Conservation (phyloP, 192 early-diverging fungal species). For the Haplosporangium gracile region DNA sequence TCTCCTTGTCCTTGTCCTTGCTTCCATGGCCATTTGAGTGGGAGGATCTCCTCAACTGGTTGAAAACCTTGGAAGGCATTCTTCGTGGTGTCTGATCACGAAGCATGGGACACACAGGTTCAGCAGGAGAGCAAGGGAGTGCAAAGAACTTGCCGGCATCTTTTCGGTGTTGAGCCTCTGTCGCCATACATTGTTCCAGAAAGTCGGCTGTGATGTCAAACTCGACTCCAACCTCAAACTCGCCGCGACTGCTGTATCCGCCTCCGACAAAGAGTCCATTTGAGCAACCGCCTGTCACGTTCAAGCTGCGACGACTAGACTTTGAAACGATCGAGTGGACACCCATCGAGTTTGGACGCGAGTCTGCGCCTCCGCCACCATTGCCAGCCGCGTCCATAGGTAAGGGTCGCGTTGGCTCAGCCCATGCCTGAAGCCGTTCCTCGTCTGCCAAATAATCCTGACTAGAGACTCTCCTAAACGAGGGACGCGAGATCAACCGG, state of each 20-base stretch:
- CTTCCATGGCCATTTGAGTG: not conserved
- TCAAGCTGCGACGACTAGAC: conserved; percentile 45
- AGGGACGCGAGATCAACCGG: conserved; percentile 26
- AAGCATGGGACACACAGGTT: not conserved
- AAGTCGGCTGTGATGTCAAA: conserved; percentile 48
- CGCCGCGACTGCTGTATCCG: conserved; percentile 44
- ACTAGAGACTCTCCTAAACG: conserved; percentile 21
- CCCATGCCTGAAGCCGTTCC: conserved; percentile 20
- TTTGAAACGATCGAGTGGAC: conserved; percentile 41
- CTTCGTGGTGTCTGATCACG: not conserved
- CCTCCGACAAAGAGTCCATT: conserved; percentile 19
- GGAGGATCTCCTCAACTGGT: conserved; percentile 8
- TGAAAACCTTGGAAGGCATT: conserved; percentile 17
- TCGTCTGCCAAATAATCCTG: conserved; percentile 32
- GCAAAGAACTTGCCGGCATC: conserved; percentile 54
- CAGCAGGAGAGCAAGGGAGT: conserved; percentile 23
- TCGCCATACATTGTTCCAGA: conserved; percentile 43
- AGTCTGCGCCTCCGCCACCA: not conserved
- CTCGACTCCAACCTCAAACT: conserved; percentile 48
- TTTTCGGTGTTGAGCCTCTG: conserved; percentile 43
- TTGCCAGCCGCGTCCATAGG: not conserved
- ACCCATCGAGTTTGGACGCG: conserved; percentile 13
- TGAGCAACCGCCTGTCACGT: conserved; percentile 3
- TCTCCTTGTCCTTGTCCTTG: not conserved
- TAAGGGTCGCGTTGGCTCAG: conserved; percentile 7